Base-by-base conservation (phyloP, 2,329 filamentous ascomycete genomes). In the Penicillium hordei region DNA sequence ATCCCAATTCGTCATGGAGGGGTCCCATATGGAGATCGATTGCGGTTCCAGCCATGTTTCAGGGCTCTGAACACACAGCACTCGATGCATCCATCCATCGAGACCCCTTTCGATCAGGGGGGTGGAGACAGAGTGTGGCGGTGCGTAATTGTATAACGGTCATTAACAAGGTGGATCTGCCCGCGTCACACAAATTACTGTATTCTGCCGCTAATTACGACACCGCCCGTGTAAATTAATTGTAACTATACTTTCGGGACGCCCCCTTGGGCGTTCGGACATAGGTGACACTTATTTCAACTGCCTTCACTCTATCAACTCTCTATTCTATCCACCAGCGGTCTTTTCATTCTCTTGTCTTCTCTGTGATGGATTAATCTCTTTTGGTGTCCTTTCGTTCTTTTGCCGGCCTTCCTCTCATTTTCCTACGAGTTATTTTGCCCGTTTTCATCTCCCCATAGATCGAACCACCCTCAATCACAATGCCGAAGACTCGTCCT, bases 401-500 rank as follows among this genome's bases (percentile, higher is more conserved):
- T 52, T 57, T 57, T 57, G 49, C 49, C 43, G 55, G 60, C 57
- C 48, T 52, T 66, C 48, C 44, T 61, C 60, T 61, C 31, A 25
- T 50, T 39, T 51, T 43, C 31, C 8, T 31, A 52, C 36, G 19
- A 39, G 39, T 48, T 50, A 44, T 42, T 33, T 52, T 54, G 38
- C 23, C 31, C 23, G 15, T 48, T 48, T 48, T 34, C 48, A 36
- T 52, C 52, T 54, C 48, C 48, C 52, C 44, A 49, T 61, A 57
- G 29, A 60, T 52, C 44, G n/a, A 25, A 44, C 50, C 46, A 59
- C 76, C 75, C 58, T 59, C 50, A 19, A 34, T 52, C 66, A 79
- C 70, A 62, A 90, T 90, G 88, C 82, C 88, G 68, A 86, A 84
- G 72, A 80, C 79, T 61, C 83, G 88, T 57, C 89, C 88, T 60